Evolutionary conservation across 805 yeast species (phyloP), one percentile per base, ranked within the genome.

Genomic region (Wickerhamiella vanderwaltii): DNA sequence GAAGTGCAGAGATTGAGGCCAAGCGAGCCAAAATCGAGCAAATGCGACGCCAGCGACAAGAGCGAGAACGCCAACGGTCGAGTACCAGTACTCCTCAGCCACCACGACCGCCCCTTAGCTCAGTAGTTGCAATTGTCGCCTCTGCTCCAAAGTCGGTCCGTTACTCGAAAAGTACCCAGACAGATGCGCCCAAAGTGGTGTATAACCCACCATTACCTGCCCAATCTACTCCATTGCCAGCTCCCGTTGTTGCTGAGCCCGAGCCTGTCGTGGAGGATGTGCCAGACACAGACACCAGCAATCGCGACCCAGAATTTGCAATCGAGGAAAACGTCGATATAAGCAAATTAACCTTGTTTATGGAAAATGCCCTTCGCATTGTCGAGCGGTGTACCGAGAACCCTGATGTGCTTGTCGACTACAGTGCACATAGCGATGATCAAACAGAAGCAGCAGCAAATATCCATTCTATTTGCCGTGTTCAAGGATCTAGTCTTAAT

Each of bases 1-100:
- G 39, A 16, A 19, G 33, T 22, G 33, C 39, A 35, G 67, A 67
- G 50, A 63, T 76, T 33, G 79, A 74, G 50, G 72, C 71, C 44
- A 73, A 74, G 49, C 59, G 65, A 43, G 69, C 65, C 34, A 63
- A 67, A 43, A 55, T 76, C 26, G 71, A 70, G 28, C 72, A 69
- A 51, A 60, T 76, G 18, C 58, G 75, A 29, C 64, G 63, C 25
- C 66, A 64, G 49, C 54, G 78, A 28, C 67, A 62, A 13, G 46
- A 35, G 9, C 15, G 30, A 17, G 47, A 25, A 30, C 35, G 26
- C 29, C 59, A 54, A 20, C 19, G 36, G 43, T 39, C 9, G n/a
- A n/a, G n/a, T n/a, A n/a, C n/a, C n/a, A n/a, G n/a, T 7, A 15
- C 12, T 12, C 37, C 11, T 52, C 20, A 46, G 51, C 19, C 38